Evolutionary conservation across 805 yeast species (phyloP), one percentile per base, ranked within the genome.

Genomic region (Metschnikowia shivogae): DNA sequence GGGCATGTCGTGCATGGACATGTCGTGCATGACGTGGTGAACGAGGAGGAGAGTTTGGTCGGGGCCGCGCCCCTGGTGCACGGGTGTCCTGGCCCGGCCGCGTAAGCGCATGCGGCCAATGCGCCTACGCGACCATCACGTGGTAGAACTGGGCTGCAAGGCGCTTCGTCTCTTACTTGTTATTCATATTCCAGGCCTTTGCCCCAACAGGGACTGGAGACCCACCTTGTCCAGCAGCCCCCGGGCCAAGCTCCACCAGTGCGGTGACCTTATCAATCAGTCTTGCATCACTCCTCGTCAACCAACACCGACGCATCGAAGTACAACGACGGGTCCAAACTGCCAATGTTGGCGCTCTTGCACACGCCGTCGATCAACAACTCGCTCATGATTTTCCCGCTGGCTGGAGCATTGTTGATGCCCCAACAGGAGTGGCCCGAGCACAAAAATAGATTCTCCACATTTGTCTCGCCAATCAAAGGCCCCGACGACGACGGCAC

Each of bases 341-440:
- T 86, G 28, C 83, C 74, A 26, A 90, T 79, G 60, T 86, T 88
- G 22, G 96, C 93, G 47, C 88, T 78, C 31, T 66, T 73, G 7
- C 85, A 84, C 52, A 78, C 80, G 10, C 97, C 98, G 41, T 92
- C 97, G 36, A 92, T 64, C 37, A 92, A 64, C 44, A 92, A 58
- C 66, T 92, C 98, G 52, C 96, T 82, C 82, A 92, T 77, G 32
- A 93, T 76, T 59, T 88, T 81, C n/a, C 99, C 99, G 0, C 97
- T 90, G 4, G 86, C 97, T 1, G 97, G 97, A 0, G 97, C 97
- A 64, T 93, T 92, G 68, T 92, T 93, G 51, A 92, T 93, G 19
- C 99, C 99, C 99, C 99, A 92, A 67, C 98, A 93, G 12, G 96
- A 86, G 65, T 92, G 99, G 0, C 98, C 99, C 12, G 92, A 80